Evolutionary conservation across 2,329 filamentous ascomycete genomes (phyloP), one percentile per base, ranked within the genome.

Genomic region (Aspergillus carbonarius): DNA sequence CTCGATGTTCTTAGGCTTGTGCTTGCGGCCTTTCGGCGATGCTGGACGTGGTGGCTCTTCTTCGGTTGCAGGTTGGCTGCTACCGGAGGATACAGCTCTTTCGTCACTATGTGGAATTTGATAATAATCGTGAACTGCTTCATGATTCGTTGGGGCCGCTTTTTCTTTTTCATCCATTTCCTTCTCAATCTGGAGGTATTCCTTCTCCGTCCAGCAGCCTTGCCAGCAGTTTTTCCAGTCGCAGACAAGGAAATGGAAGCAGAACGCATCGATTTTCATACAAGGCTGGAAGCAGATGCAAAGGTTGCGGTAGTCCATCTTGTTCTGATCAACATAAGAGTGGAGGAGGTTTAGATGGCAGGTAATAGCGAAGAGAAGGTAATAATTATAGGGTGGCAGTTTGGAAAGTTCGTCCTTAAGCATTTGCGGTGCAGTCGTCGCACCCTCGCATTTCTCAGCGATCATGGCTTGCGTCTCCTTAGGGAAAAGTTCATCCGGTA

Each of bases 221-320:
- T 95, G 92, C 93, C 93, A 98, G 78, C 93, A 98, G 66, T 96
- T 89, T 67, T 92, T 88, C 93, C 93, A 98, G 72, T 98, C 90
- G 70, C 92, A 91, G 18, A 98, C 93, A 12, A 98, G 82, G 65
- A 96, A 97, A 69, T 93, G 92, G 83, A 98, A 98, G 74, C 92
- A 96, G 74, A 93, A 96, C 1, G 88, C 88, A 70, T 98, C 93
- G 59, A 98, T 95, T 77, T 93, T 96, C 85, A 98, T 92, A 75
- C 92, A 96, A 3, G 93, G 93, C 75, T 96, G 92, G 76, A 97
- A 97, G 79, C 93, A 98, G 67, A 97, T 96, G 78, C 92, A 96
- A 23, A 98, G 81, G 65, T 97, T 97, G 71, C 91, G 88, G 72
- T 93, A 96, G 72, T 96, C 92, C 93, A 98, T 98, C 80, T 96